Percentiles rank a stretch among this genome's conserved stretches.
phyloP scores from a whole-genome alignment of 2,329 filamentous ascomycete species.

The Eurotiales sp. region DNA sequence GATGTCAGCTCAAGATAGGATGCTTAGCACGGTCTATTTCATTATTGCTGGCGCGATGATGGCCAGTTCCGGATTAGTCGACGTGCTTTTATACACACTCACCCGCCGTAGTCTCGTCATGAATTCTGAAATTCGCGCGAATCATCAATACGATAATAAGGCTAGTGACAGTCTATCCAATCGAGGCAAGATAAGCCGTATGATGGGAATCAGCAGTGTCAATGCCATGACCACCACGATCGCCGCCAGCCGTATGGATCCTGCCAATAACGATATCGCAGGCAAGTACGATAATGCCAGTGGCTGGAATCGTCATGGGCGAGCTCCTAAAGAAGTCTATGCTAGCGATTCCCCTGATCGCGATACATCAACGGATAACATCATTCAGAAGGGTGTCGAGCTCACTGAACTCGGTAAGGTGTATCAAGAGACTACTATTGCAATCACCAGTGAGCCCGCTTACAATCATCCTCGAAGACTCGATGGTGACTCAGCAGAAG shows the following conservation, averaged over 20 bases:
- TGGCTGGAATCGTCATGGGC: no score
- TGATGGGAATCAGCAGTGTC: neutral
- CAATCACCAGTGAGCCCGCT: constrained; percentile 29
- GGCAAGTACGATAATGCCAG: no score
- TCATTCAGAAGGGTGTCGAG: constrained; percentile 34
- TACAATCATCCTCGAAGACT: neutral
- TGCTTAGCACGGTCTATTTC: constrained; percentile 40
- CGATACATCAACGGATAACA: constrained; percentile 39
- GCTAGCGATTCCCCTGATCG: neutral
- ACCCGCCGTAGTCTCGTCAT: constrained; percentile 55
- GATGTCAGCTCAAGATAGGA: constrained; percentile 34
- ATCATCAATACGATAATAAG: constrained; percentile 6
- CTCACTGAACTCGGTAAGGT: constrained; percentile 36
- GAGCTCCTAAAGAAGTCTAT: no score
- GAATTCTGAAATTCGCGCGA: constrained; percentile 44
- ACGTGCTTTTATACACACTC: constrained; percentile 56
- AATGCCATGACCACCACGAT: constrained; percentile 26
- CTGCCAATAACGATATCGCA: no score
- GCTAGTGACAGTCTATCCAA: constrained; percentile 5
- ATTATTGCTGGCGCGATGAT: constrained; percentile 55
- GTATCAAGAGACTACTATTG: constrained; percentile 43
- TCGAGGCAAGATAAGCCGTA: neutral
- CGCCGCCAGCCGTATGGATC: constrained; percentile 19
- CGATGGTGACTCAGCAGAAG: neutral
- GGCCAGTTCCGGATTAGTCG: constrained; percentile 57